Conservation (phyloP, 495 filamentous ascomycete genomes). For the Aspergillus diversus region DNA sequence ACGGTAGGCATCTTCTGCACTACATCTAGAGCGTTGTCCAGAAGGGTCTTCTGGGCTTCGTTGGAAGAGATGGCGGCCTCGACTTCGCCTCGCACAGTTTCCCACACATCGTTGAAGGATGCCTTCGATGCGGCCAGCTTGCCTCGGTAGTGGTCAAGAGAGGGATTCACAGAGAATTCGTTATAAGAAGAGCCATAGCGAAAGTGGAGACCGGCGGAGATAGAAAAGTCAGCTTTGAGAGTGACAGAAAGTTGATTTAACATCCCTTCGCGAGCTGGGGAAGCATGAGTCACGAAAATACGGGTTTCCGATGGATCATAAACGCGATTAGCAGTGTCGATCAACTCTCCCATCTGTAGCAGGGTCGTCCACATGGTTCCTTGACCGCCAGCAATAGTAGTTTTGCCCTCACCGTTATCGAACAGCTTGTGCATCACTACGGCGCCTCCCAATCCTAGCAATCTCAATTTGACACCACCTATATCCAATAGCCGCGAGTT, state of each 20-base stretch:
- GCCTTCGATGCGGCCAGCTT: conserved; percentile 99
- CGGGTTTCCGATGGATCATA: conserved; percentile 99
- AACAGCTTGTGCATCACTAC: conserved; percentile 99
- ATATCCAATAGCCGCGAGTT: conserved; percentile 92
- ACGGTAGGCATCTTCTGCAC: conserved; percentile 95
- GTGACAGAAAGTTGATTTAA: conserved; percentile 97
- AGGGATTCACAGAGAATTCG: conserved; percentile 98
- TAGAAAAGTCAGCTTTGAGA: conserved; percentile 97
- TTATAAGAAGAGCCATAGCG: conserved; percentile 99
- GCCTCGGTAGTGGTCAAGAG: conserved; percentile 96
- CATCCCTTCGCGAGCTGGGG: conserved; percentile 93
- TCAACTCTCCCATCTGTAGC: conserved; percentile 96
- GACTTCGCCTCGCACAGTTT: conserved; percentile 95
- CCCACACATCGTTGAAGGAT: conserved; percentile 99
- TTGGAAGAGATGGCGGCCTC: conserved; percentile 91
- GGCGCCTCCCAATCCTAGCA: conserved; percentile 91
- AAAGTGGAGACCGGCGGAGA: conserved; percentile 98
- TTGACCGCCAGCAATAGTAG: conserved; percentile 96
- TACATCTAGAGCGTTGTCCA: conserved; percentile 86
- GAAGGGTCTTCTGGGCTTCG: conserved; percentile 85
- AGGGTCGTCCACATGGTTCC: conserved; percentile 99
- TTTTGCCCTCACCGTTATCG: conserved; percentile 97
- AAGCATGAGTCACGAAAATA: conserved; percentile 95
- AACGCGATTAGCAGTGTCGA: conserved; percentile 96
- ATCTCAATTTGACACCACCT: conserved; percentile 92